phyloP scores from a whole-genome alignment of 2,329 filamentous ascomycete species.

The Bertia moriformis region DNA sequence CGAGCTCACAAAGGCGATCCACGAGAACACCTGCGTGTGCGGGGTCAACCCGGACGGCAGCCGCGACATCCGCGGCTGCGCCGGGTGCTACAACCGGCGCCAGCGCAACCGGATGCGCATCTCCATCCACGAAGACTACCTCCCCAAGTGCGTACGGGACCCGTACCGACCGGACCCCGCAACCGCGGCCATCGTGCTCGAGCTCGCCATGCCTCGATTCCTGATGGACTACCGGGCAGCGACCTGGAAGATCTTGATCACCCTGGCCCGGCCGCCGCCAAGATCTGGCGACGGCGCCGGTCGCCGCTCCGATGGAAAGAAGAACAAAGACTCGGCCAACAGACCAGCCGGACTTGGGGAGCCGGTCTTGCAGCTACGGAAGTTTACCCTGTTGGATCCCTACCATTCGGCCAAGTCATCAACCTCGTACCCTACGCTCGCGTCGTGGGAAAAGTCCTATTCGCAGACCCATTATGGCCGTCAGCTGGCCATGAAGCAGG shows the following conservation, averaged over 20 bases:
- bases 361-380: too few species aligned
- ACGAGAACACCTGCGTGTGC: conserved; percentile 16
- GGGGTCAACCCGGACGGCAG: conserved; percentile 8
- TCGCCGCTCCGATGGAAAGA: too few species aligned
- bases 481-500: conserved; percentile 10
- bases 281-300: too few species aligned
- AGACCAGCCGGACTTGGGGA: too few species aligned
- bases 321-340: too few species aligned
- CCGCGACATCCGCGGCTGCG: conserved; percentile 20
- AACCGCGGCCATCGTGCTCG: conserved; percentile 31
- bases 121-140: conserved; percentile 28
- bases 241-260: conserved; percentile 30
- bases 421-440: conserved; percentile 10
- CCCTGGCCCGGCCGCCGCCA: too few species aligned
- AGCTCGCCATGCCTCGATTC: conserved; percentile 26
- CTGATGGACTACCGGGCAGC: conserved; percentile 33
- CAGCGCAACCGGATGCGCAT: conserved; percentile 24
- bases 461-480: conserved; percentile 14
- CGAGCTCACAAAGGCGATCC: conserved; percentile 16
- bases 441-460: conserved; percentile 15
- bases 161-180: too few species aligned
- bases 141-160: too few species aligned
- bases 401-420: conserved; percentile 3
- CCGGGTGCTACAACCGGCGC: conserved; percentile 23
- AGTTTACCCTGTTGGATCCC: too few species aligned